Percentiles rank a stretch among this genome's conserved stretches.
Conservation (phyloP, 1,139 yeast species). For the Saccharomyces hybrid region DNA sequence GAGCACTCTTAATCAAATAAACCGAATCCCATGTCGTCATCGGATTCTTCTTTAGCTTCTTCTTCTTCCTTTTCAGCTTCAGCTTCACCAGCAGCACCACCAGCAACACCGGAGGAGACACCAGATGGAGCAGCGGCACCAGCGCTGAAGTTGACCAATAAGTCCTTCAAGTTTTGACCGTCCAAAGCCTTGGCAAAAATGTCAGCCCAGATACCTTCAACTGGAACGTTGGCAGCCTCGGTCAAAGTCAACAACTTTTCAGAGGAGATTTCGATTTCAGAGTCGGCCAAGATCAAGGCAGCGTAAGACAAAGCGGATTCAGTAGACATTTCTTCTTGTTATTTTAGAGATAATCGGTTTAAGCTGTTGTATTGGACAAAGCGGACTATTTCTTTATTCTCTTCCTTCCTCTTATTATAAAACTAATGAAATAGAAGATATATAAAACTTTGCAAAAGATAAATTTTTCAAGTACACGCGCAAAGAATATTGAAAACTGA, state of each 20-base stretch:
- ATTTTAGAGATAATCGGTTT: slow-evolving; percentile 48
- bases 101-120: slow-evolving; percentile 51
- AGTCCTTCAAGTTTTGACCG: slow-evolving; percentile 67
- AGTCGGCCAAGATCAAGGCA: slow-evolving; percentile 79
- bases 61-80: slow-evolving; percentile 50
- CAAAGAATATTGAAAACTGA: not conserved
- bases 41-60: slow-evolving; percentile 55
- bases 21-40: slow-evolving; percentile 80
- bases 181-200: slow-evolving; percentile 76
- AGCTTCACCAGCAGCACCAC: slow-evolving; percentile 49
- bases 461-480: not conserved
- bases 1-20: slow-evolving; percentile 54
- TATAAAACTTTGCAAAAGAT: not conserved
- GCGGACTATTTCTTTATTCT: slow-evolving; percentile 60
- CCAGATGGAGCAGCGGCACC: slow-evolving; percentile 62
- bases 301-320: slow-evolving; percentile 85
- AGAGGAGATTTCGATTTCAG: slow-evolving; percentile 70
- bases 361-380: slow-evolving; percentile 35
- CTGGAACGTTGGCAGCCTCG: slow-evolving; percentile 59
- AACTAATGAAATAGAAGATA: not conserved
- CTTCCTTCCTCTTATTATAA: not conserved
- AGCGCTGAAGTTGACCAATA: slow-evolving; percentile 70
- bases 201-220: slow-evolving; percentile 75
- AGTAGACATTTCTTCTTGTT: slow-evolving; percentile 51
- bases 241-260: slow-evolving; percentile 68